Base-by-base conservation (phyloP, 1,284 basidiomycete species). In the Tremellales sp. region DNA sequence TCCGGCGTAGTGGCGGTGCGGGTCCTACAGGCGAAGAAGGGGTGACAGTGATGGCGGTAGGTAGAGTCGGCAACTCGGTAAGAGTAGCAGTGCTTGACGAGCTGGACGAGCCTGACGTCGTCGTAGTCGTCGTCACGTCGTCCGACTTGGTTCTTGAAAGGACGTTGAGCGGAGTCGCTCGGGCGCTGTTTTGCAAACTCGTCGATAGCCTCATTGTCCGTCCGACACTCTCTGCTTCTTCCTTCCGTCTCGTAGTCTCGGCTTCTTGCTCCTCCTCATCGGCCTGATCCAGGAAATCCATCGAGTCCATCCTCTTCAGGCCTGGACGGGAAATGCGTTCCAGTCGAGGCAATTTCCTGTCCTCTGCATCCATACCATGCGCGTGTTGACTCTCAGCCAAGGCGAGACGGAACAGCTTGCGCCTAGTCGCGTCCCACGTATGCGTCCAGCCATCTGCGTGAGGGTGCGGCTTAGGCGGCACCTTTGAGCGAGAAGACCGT, bases 271-370 rank as follows among this genome's bases (percentile, higher is more conserved):
- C 51, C 31, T 44, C 51, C 26, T 52, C 54, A 19, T 62, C 62
- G 19, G 31, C 60, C 43, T 65, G 52, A 49, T 70, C 66, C 42
- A 68, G 40, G 40, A 68, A 68, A 51, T 70, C 68, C 67, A 68
- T 68, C 42, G 59, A 62, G 46, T 62, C 61, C 46, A 67, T 50
- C 15, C 68, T 48, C 40, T 60, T 58, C 29, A 70, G 35, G 1
- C 62, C 62, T 0, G 66, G 70, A 10, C 65, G 59, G 17, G 47
- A 48, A n/a, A 53, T 47, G 3, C 54, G 57, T 45, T 64, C 62
- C 35, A 58, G 46, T 10, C 64, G 45, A 1, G 58, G 59, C 51
- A 62, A 29, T 39, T 65, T 65, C 41, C 59, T 51, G 12, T 61
- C 58, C 13, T 46, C 58, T 3, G 40, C 31, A 11, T 60, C 58